Evolutionary conservation across 1,284 basidiomycete species (phyloP), one percentile per base, ranked within the genome.

Genomic region (Boletus mariae): DNA sequence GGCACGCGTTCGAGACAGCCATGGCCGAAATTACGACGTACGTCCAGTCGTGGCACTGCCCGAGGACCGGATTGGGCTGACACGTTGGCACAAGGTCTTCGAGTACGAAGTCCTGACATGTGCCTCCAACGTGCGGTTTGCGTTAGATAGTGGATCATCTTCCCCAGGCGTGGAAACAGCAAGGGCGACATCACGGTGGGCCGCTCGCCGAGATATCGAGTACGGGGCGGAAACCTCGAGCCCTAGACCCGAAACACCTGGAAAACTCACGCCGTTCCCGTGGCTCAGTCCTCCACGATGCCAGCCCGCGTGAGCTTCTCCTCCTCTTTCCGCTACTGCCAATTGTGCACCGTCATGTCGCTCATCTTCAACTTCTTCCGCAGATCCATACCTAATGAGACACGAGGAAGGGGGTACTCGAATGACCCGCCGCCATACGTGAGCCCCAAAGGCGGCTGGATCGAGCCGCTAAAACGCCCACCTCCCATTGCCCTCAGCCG

Each of bases 41-140:
- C 12, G 65, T 55, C 9, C 40, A 2, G 12, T n/a, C 43, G 26
- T 23, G n/a, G 15, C 4, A 34, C 44, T 32, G 13, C 28, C 13
- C n/a, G 5, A 32, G 13, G 20, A 25, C 15, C 5, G 3, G 10
- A 40, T 12, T 13, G 11, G 17, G 43, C 49, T 48, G 8, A 56
- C 15, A 0, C 26, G 12, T 20, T 31, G 4, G 38, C 38, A 6
- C 10, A 45, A 68, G 63, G 44, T 56, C 5, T 60, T 53, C 15
- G 63, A 68, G 35, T 66, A 64, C 44, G 63, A 64, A 26, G 63
- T 68, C 4, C 45, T 64, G 15, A 53, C 58, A 4, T 66, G 57
- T 12, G 52, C 52, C 34, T 56, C 62, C 38, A 58, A 32, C 41
- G 17, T 68, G 54, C 62, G 63, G 38, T 64, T 63, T 35, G 45